A percentile compares a stretch with the other conserved stretches of the same genome.
phyloP scores from a whole-genome alignment of 2,329 filamentous ascomycete species.

The Arthrobotrys conoides region DNA sequence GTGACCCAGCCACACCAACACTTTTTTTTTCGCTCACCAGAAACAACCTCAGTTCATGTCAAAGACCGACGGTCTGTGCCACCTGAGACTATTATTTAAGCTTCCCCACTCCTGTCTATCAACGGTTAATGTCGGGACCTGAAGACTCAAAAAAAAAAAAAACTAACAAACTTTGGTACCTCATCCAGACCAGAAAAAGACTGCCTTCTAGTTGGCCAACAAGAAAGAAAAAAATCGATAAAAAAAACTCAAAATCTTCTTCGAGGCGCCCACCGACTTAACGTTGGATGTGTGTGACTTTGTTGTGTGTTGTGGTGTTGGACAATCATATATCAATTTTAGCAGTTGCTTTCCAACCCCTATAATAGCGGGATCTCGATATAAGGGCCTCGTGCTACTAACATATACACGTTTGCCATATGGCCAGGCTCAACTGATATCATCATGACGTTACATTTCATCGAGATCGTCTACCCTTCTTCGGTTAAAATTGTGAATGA shows the following conservation, averaged over 20 bases:
- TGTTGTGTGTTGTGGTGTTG: constrained; percentile 16
- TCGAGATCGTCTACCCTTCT: constrained; percentile 24
- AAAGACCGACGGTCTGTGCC: not conserved
- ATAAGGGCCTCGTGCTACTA: constrained; percentile 19
- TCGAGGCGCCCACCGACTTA: not conserved
- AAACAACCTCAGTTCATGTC: constrained; percentile 1
- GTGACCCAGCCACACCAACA: constrained; percentile 57
- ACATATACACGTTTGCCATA: constrained; percentile 8
- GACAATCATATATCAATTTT: not conserved
- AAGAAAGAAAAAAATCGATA: not conserved
- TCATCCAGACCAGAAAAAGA: not conserved
- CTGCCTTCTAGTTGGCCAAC: constrained; percentile 23
- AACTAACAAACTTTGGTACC: constrained; percentile 9
- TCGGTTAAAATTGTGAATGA: constrained; percentile 1
- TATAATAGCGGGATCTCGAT: constrained; percentile 24
- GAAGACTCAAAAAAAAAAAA: not conserved
- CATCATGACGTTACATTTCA: constrained; percentile 41
- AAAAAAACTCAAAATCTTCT: constrained; percentile 2
- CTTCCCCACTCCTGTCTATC: constrained; percentile 2
- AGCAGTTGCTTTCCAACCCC: constrained; percentile 16
- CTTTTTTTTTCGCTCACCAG: constrained; percentile 22
- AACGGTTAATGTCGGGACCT: constrained; percentile 38
- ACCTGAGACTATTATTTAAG: constrained; percentile 26
- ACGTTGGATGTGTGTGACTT: not conserved
- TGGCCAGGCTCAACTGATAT: constrained; percentile 46